Conservation (phyloP, 805 yeast genomes). For the Lipomyces chichibuensis region DNA sequence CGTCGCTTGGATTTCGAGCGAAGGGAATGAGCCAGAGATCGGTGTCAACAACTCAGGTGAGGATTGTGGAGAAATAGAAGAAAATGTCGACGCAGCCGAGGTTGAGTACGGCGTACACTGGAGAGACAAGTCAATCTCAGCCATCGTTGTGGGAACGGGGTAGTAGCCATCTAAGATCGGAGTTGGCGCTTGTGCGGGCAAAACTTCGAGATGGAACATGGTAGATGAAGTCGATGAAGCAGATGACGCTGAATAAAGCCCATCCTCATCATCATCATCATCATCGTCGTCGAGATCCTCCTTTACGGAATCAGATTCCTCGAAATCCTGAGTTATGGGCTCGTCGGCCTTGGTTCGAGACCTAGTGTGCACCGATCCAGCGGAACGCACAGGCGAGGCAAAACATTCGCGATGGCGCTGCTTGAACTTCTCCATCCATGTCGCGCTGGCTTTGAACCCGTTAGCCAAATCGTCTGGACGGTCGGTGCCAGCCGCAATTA, state of each 20-base stretch:
- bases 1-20: slow-evolving; percentile 10
- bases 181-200: background rate
- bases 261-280: background rate
- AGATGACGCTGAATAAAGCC: background rate
- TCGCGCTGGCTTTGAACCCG: slow-evolving; percentile 17
- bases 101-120: slow-evolving; percentile 15
- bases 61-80: slow-evolving; percentile 24
- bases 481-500: slow-evolving; percentile 4
- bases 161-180: background rate
- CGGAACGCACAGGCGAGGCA: slow-evolving; percentile 10
- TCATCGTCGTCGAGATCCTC: background rate
- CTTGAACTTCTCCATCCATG: slow-evolving; percentile 27
- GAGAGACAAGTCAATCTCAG: background rate
- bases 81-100: slow-evolving; percentile 12
- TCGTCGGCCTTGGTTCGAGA: background rate
- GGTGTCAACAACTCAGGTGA: slow-evolving; percentile 30
- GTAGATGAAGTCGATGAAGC: background rate
- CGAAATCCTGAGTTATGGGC: background rate
- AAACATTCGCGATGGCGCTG: slow-evolving; percentile 20
- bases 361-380: slow-evolving; percentile 8
- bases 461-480: background rate
- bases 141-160: background rate
- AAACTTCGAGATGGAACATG: background rate
- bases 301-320: background rate
- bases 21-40: slow-evolving; percentile 21